Evolutionary conservation across 2,329 filamentous ascomycete species (phyloP), one percentile per base, ranked within the genome.

Genomic region (Davidsoniella virescens): DNA sequence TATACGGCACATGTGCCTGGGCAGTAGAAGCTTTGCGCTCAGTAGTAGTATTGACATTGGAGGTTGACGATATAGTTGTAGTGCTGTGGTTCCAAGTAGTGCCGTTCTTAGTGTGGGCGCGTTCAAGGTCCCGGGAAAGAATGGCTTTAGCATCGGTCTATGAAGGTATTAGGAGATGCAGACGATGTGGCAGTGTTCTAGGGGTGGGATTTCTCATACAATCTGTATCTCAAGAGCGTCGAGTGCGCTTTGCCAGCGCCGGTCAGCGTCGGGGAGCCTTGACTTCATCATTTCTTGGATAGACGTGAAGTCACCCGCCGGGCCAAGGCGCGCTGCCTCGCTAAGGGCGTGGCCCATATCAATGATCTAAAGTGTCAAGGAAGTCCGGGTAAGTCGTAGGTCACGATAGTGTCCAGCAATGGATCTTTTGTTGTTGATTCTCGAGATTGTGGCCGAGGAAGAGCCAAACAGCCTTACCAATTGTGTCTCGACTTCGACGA

Each of bases 191-290:
- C 4, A 33, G 2, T 33, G 26, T 33, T 33, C 4, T 33, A 12
- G 26, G 26, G 26, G 26, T 5, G 17, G 9, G 20, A 17, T 23
- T 18, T n/a, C n/a, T 14, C 23, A 23, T 63, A 78, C 75, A 58
- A 79, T 75, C 23, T 78, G 73, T 52, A 61, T 62, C 57, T 80
- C 76, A 4, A 80, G 57, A 5, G 75, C 70, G 54, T 78, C 72
- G 2, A 80, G 62, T 6, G 72, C 70, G 50, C 62, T 62, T 52
- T 79, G 73, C 57, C 74, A 76, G 5, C 61, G 59, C 37, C 62
- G 62, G 50, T 73, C 65, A n/a, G 66, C 65, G 40, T 72, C 69
- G 29, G 66, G 62, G 50, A 75, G 60, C 56, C 69, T 72, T 42
- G 63, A 59, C 49, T 66, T 65, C 58, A 57, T 60, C 38, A 57